These are phyloP conservation scores for Penicillium fimorum DNA, from an alignment of 495 filamentous ascomycete genomes.

Conservation along the genomic window DNA sequence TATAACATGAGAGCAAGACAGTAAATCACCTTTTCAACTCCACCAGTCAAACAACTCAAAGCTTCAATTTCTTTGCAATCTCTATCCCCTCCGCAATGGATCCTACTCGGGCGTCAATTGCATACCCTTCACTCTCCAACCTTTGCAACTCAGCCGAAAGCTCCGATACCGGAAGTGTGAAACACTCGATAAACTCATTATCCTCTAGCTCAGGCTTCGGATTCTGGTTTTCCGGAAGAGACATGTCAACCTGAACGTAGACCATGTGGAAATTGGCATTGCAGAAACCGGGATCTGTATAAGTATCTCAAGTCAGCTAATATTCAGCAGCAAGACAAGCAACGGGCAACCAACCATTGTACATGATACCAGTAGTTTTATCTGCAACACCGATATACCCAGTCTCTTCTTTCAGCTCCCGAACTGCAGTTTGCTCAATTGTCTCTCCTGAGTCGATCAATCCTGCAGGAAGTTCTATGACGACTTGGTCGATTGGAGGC, in stretches of 20 bases:
- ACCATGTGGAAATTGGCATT: constrained; percentile 86
- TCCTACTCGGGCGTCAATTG: constrained; percentile 82
- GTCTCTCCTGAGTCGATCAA: constrained; percentile 75
- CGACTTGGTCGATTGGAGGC: constrained; percentile 66
- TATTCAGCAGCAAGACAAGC: background rate
- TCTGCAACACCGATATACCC: constrained; percentile 67
- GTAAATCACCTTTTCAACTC: background rate
- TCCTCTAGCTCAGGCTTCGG: constrained; percentile 77
- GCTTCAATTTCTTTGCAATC: constrained; percentile 62
- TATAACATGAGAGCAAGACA: background rate
- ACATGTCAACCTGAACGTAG: constrained; percentile 76
- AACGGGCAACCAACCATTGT: constrained; percentile 59
- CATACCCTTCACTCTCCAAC: constrained; percentile 72
- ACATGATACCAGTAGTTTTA: constrained; percentile 76
- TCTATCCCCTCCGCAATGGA: constrained; percentile 85
- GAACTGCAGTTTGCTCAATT: constrained; percentile 64
- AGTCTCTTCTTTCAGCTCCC: constrained; percentile 83
- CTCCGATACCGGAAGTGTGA: constrained; percentile 62
- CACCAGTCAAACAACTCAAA: constrained; percentile 22
- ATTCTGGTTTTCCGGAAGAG: constrained; percentile 63
- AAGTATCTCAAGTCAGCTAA: background rate
- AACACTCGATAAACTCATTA: constrained; percentile 88
- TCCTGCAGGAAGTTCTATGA: constrained; percentile 76
- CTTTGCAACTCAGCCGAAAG: constrained; percentile 67
- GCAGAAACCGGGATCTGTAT: constrained; percentile 70